Conservation (phyloP, 1,284 basidiomycete species). For the Ustilago loliicola region DNA sequence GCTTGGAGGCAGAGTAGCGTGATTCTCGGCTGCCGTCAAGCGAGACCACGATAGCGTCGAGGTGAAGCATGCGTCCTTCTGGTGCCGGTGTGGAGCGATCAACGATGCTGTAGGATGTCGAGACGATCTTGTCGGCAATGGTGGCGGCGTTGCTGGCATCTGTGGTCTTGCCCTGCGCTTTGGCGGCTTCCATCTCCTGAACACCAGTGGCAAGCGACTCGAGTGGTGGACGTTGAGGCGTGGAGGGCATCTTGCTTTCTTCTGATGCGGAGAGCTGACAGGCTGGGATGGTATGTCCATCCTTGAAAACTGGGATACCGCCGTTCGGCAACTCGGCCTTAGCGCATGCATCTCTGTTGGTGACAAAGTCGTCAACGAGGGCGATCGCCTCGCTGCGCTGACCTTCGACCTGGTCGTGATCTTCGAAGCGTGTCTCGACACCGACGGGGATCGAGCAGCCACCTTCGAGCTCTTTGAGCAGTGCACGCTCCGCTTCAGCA, state of each 20-base stretch:
- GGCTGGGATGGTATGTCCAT: conserved; percentile 58
- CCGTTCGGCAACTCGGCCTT: conserved; percentile 47
- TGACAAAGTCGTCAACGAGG: conserved; percentile 49
- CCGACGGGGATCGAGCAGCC: conserved; percentile 99
- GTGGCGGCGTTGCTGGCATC: conserved; percentile 19
- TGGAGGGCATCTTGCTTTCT: conserved; percentile 1
- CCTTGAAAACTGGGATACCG: conserved; percentile 35
- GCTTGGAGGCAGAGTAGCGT: conserved; percentile 43
- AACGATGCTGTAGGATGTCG: conserved; percentile 48
- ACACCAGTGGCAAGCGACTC: conserved; percentile 46
- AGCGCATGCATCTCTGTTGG: conserved; percentile 33
- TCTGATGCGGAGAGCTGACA: conserved; percentile 28
- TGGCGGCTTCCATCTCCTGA: conserved; percentile 31
- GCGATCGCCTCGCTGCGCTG: conserved; percentile 56
- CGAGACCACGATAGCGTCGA: conserved; percentile 69
- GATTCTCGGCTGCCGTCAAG: conserved; percentile 63
- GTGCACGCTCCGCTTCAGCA: conserved; percentile 79
- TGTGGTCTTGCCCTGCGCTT: conserved; percentile 10
- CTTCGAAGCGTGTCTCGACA: conserved; percentile 75
- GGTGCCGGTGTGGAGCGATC: conserved; percentile 53
- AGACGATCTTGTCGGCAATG: conserved; percentile 49
- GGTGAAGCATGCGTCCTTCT: conserved; percentile 46
- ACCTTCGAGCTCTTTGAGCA: conserved; percentile 89
- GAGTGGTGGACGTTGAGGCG: conserved; percentile 36
- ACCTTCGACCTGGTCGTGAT: conserved; percentile 63